Evolutionary conservation across 2,329 filamentous ascomycete species (phyloP), one percentile per base, ranked within the genome.

Genomic region (Aspergillus aculeatinus): DNA sequence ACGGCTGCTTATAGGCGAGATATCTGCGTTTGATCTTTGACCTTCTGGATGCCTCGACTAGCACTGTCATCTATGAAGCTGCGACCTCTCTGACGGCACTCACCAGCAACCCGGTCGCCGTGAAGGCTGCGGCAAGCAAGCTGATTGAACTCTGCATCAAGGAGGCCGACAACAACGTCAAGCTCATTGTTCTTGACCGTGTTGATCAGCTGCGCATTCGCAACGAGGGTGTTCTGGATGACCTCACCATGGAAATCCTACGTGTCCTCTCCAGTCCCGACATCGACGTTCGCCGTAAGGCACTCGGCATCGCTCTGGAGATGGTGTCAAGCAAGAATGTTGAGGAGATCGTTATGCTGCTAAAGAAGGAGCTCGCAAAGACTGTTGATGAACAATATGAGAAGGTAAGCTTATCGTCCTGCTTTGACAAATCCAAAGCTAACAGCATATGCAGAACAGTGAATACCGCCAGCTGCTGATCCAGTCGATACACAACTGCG

Each of bases 291-390:
- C 88, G 95, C 70, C 89, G 89, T 77, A 98, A 98, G 79, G 92
- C 94, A 16, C 85, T 99, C 29, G 84, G 86, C 59, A 91, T 99
- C 70, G 93, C 93, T 12, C 82, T 99, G 75, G 93, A 97, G 66
- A 98, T 99, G 95, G 92, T 99, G 5, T 95, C 94, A 0, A 97
- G 93, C 85, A 96, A 96, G 81, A 99, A 99, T 66, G 93, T 99
- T 6, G 95, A 98, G 74, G 95, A 99, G 72, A 95, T 99, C 14
- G 91, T 99, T 23, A 85, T 98, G 71, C 83, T 99, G 1, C 83
- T 99, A 62, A 99, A 99, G 82, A 99, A 99, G 77, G 95, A 99
- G 74, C 85, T 99, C 29, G 88, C 92, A 64, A 99, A 98, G 84
- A 99, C 95, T 0, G 92, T 98, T 48, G 93, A 99, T 71, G 93